Evolutionary conservation across 495 filamentous ascomycete genomes (phyloP), one percentile per base, ranked within the genome.

Genomic region (Talaromyces adpressus): DNA sequence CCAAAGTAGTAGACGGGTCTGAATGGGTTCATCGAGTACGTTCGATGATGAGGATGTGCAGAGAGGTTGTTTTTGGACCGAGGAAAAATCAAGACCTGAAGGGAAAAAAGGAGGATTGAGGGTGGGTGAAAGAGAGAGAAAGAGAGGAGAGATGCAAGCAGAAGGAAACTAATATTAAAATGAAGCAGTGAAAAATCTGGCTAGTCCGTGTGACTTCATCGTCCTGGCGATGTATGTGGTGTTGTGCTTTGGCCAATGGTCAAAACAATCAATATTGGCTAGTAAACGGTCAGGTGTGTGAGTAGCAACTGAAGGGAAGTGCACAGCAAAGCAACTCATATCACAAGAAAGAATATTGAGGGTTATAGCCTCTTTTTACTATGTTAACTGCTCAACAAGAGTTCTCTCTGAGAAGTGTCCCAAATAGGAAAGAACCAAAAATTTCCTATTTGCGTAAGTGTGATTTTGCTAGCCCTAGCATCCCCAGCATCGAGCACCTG

Each of bases 31-130:
- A 56, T 56, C 23, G 52, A 56, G 6, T 8, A 12, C n/a, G 52
- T 4, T 9, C 12, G 52, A 56, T 20, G 12, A 25, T 56, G 52
- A 27, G 23, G 22, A 14, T 56, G 52, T 22, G 52, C 11, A 56
- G 52, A 56, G 23, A 14, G 8, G 23, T 27, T 41, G 36, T 25
- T 11, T 12, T 23, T 3, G 18, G n/a, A 57, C 16, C n/a, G 27
- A 27, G 23, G 25, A 57, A n/a, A 57, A 12, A n/a, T 7, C 11
- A 32, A 18, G 25, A 32, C 1, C 22, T n/a, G 53, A 6, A n/a
- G 27, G 27, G 23, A 12, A 34, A 69, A 67, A 63, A 68, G 63
- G 63, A 67, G 53, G 60, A 64, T 62, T 53, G 57, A 62, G 67
- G 63, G 66, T 61, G 56, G 36, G 62, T 60, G 30, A 59, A 30